These are phyloP conservation scores for Acarospora socialis DNA, from an alignment of 2,329 filamentous ascomycete species.

Conservation along the genomic window DNA sequence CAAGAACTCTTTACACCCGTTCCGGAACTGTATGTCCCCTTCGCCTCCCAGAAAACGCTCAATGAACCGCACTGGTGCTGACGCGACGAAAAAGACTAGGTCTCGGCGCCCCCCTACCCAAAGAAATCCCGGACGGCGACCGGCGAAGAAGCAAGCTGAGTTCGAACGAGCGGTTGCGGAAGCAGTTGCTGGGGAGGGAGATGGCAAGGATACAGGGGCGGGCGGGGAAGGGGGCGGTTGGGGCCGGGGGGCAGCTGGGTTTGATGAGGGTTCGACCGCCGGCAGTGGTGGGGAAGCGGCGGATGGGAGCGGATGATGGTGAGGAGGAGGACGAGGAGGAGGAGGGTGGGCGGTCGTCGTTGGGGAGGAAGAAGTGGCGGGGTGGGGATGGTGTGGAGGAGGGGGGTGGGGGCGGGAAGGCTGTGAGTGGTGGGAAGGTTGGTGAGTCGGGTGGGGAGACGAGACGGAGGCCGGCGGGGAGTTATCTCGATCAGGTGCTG, in stretches of 20 bases:
- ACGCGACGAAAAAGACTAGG: slow-evolving; percentile 25
- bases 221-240: slow-evolving; percentile 28
- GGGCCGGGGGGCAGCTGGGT: too few relatives aligned
- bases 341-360: slow-evolving; percentile 28
- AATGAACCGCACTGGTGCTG: slow-evolving; percentile 1
- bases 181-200: slow-evolving; percentile 31
- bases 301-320: slow-evolving; percentile 5
- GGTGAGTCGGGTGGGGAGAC: slow-evolving; percentile 12
- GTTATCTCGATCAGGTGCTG: slow-evolving; percentile 41
- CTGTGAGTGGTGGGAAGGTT: slow-evolving; percentile 2
- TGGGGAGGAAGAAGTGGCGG: slow-evolving; percentile 19
- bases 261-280: slow-evolving; percentile 27
- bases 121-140: slow-evolving; percentile 25
- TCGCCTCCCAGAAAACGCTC: not conserved
- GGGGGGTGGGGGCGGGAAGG: slow-evolving; percentile 3
- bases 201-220: slow-evolving; percentile 27
- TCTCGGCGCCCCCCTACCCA: slow-evolving; percentile 32
- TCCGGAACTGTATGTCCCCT: slow-evolving; percentile 36
- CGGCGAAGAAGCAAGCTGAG: slow-evolving; percentile 27
- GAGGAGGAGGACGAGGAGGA: slow-evolving; percentile 25
- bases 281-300: not conserved
- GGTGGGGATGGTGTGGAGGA: slow-evolving; percentile 1
- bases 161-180: slow-evolving; percentile 31
- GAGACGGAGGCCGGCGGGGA: slow-evolving; percentile 27
- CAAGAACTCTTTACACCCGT: slow-evolving; percentile 38